Evolutionary conservation across 805 yeast genomes (phyloP).

Genomic region (Sugiyamaella valdiviana): DNA sequence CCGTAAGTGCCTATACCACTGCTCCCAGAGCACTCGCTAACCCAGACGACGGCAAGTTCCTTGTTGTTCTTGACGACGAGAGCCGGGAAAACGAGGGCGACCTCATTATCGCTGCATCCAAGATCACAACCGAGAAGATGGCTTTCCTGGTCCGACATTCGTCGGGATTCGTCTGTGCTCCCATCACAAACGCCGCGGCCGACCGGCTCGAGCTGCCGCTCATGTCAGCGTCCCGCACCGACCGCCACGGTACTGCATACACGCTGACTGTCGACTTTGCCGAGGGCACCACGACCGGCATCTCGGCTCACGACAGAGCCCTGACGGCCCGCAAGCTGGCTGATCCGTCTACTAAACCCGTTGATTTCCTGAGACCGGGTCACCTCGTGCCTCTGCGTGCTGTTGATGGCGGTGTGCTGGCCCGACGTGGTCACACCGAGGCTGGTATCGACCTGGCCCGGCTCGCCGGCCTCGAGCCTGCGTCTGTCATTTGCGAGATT

Average conservation of each 20-base stretch:
- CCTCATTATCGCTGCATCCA: constrained; percentile 85
- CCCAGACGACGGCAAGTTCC: constrained; percentile 63
- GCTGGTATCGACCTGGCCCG: constrained; percentile 86
- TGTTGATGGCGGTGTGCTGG: constrained; percentile 69
- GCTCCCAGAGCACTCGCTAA: constrained; percentile 5
- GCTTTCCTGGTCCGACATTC: constrained; percentile 78
- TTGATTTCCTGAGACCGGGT: constrained; percentile 84
- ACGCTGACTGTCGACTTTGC: constrained; percentile 84
- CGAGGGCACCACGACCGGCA: constrained; percentile 94
- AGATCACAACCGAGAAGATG: constrained; percentile 75
- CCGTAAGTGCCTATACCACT: constrained; percentile 33
- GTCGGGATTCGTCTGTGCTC: constrained; percentile 89
- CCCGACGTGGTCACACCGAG: constrained; percentile 94
- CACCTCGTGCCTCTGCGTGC: constrained; percentile 93
- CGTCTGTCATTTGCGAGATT: constrained; percentile 88
- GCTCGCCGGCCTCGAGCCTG: constrained; percentile 74
- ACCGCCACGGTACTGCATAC: constrained; percentile 95
- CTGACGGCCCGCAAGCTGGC: constrained; percentile 73
- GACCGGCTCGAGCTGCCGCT: constrained; percentile 73
- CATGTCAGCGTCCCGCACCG: constrained; percentile 59
- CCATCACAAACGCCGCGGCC: constrained; percentile 70
- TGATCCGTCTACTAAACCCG: constrained; percentile 46
- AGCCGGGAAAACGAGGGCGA: constrained; percentile 97
- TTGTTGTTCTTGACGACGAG: constrained; percentile 96
- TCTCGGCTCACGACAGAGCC: constrained; percentile 90